Conservation (phyloP, 257 asterid genomes). For the Solanum piurae region DNA sequence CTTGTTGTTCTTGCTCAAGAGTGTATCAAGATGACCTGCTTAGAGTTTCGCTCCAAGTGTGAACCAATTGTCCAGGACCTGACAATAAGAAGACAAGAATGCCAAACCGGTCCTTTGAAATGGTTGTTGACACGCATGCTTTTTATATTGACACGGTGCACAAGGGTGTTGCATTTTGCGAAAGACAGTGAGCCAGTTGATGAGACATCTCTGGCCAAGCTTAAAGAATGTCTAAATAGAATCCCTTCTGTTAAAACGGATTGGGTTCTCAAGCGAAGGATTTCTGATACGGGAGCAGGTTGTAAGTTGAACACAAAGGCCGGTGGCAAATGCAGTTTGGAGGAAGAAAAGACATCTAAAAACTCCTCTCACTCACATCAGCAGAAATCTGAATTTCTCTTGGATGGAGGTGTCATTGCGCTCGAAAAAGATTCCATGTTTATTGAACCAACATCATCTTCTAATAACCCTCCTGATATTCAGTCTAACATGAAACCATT, state of each 20-base stretch:
- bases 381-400: constrained; percentile 24
- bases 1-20: constrained; percentile 59
- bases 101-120: constrained; percentile 58
- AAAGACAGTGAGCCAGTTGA: constrained; percentile 71
- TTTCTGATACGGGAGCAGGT: constrained; percentile 36
- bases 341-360: constrained; percentile 20
- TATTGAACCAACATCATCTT: constrained; percentile 22
- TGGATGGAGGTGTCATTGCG: constrained; percentile 18
- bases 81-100: constrained; percentile 66
- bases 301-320: constrained; percentile 12
- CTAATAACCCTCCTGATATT: constrained; percentile 1
- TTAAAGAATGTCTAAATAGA: constrained; percentile 72
- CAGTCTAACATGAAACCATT: constrained; percentile 14
- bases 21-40: constrained; percentile 57
- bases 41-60: constrained; percentile 72
- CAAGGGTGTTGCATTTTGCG: constrained; percentile 82
- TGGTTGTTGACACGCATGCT: constrained; percentile 80
- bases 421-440: constrained; percentile 16
- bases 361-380: constrained; percentile 21
- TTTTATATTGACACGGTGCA: constrained; percentile 89
- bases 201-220: constrained; percentile 64
- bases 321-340: constrained; percentile 23
- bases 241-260: constrained; percentile 75
- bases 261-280: constrained; percentile 58
- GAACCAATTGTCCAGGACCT: constrained; percentile 80